These are phyloP conservation scores for Globisporangium rhizosaccharum DNA, from an alignment of 352 stramenopile genomes.

Conservation along the genomic window DNA sequence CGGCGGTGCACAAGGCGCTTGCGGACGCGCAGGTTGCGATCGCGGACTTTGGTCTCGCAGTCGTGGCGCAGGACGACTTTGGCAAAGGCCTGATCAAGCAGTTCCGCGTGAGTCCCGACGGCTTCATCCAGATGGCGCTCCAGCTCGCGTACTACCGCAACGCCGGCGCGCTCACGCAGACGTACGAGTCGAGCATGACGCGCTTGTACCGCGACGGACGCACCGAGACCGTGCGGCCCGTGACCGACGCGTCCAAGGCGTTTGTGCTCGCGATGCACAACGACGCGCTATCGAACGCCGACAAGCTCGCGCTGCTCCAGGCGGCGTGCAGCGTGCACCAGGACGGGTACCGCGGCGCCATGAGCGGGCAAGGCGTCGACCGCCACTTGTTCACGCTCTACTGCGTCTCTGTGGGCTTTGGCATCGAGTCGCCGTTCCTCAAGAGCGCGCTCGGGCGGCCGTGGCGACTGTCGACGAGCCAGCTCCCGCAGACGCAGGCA, in stretches of 20 bases:
- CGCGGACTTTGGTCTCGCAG: slow-evolving; percentile 85
- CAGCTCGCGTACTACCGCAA: slow-evolving; percentile 95
- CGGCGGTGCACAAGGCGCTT: slow-evolving; percentile 49
- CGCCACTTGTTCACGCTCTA: slow-evolving; percentile 96
- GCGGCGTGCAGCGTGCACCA: slow-evolving; percentile 88
- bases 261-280: slow-evolving; percentile 89
- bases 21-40: slow-evolving; percentile 58
- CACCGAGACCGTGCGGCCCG: slow-evolving; percentile 90
- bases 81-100: slow-evolving; percentile 89
- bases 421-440: slow-evolving; percentile 85
- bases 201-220: slow-evolving; percentile 94
- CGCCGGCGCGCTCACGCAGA: slow-evolving; percentile 90
- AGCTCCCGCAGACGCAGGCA: slow-evolving; percentile 89
- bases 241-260: slow-evolving; percentile 85
- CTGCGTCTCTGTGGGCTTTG: slow-evolving; percentile 82
- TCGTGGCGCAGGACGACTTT: slow-evolving; percentile 86
- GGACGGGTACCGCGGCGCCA: slow-evolving; percentile 87
- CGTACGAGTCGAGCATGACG: slow-evolving; percentile 97
- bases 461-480: slow-evolving; percentile 86
- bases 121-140: slow-evolving; percentile 95
- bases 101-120: slow-evolving; percentile 92
- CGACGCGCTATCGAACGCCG: slow-evolving; percentile 49
- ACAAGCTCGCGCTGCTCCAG: slow-evolving; percentile 85
- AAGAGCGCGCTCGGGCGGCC: slow-evolving; percentile 79
- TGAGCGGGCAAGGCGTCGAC: slow-evolving; percentile 91